Evolutionary conservation across 371 early-diverging fungal genomes (phyloP), one percentile per base, ranked within the genome.

Genomic region (Apophysomyces elegans): DNA sequence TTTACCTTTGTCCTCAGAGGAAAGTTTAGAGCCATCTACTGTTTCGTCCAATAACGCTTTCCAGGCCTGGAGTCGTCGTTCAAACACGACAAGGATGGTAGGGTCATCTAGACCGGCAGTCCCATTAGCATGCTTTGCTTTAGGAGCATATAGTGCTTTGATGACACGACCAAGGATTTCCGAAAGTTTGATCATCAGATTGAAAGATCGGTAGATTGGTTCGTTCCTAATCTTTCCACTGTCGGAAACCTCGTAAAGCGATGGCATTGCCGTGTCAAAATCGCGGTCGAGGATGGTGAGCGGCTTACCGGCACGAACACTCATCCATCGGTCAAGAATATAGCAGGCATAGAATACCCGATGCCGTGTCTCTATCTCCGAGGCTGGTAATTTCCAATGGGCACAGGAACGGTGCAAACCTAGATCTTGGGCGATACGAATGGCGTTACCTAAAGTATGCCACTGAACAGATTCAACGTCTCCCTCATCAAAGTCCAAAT

Each of bases 401-500:
- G 74, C 56, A 56, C 76, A 78, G 16, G 82, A 83, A 32, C 88
- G 79, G 63, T 88, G 88, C 62, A 88, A 69, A 2, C 88, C 88
- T 56, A 88, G 54, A 50, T 88, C 88, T 68, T 86, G 85, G 7
- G 86, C 86, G 78, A 84, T 80, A 13, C 86, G 76, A 38, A 80
- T 85, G 7, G 88, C 88, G 66, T 73, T 76, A 11, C 88, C 88
- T 8, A 84, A 70, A 16, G 72, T 77, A 65, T 77, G 77, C 84
- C 85, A 86, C 54, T 77, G 77, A 26, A 70, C 44, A 8, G 70
- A 71, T 11, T 77, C 77, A 9, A 64, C 64, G 54, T 74, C 75
- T 9, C 35, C 44, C 37, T 74, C 72, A 9, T 72, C 77, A 59
- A 74, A 65, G 56, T 77, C 77, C 56, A 77, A 50, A 63, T 74